phyloP scores from a whole-genome alignment of 164 flowering plant genomes.

The Umbellularia californica region DNA sequence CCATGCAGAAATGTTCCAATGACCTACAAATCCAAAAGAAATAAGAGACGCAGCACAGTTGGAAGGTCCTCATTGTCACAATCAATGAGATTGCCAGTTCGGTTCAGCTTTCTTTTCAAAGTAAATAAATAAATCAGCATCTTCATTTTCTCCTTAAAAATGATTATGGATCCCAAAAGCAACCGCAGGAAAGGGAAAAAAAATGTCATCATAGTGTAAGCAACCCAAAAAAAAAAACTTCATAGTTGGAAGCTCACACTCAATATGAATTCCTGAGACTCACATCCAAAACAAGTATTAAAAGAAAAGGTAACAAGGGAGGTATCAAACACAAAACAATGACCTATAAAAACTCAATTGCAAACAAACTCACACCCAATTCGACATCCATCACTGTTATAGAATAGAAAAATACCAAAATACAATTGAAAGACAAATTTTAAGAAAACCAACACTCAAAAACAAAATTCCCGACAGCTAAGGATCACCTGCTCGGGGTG shows the following conservation, averaged over 20 bases:
- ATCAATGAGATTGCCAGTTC: too few species aligned
- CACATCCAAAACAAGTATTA: background rate
- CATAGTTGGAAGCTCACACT: background rate
- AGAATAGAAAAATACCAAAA: background rate
- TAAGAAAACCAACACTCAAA: background rate
- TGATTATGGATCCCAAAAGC: background rate
- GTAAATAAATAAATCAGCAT: background rate
- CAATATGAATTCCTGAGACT: background rate
- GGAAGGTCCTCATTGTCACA: too few species aligned
- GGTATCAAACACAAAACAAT: background rate
- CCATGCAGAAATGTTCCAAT: background rate
- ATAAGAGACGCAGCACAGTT: too few species aligned
- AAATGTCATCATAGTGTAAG: background rate
- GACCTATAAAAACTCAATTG: background rate
- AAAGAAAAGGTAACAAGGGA: background rate
- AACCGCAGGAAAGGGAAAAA: background rate
- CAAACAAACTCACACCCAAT: background rate
- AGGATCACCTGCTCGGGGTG: too few species aligned
- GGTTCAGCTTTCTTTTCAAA: too few species aligned
- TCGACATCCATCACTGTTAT: background rate
- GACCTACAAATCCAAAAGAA: background rate
- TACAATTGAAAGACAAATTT: background rate
- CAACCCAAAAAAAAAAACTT: background rate
- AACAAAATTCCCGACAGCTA: background rate
- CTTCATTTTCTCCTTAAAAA: too few species aligned